Evolutionary conservation across 495 filamentous ascomycete species (phyloP).

Genomic region (Hypoxylon fuscum): DNA sequence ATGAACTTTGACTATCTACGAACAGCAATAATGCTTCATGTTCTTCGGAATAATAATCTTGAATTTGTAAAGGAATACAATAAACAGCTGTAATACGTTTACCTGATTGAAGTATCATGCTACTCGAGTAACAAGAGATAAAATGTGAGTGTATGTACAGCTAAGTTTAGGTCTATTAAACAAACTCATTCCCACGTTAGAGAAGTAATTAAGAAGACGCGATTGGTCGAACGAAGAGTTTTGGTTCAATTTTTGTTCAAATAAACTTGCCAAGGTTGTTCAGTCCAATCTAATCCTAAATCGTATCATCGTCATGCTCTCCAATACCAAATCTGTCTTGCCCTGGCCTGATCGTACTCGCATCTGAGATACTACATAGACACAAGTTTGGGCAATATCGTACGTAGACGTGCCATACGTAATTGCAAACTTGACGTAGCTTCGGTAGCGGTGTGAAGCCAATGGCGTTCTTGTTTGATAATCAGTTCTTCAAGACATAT

Average conservation of each 20-base stretch:
- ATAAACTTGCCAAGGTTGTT: conserved; percentile 24
- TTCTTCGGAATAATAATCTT: too few relatives aligned
- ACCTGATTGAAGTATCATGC: too few relatives aligned
- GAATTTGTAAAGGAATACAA: too few relatives aligned
- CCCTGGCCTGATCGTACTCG: conserved; percentile 17
- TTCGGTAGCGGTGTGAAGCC: conserved; percentile 29
- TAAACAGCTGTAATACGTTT: too few relatives aligned
- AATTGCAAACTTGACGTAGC: conserved; percentile 17
- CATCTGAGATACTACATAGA: not conserved
- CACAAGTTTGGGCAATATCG: conserved; percentile 2
- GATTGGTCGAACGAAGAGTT: too few relatives aligned
- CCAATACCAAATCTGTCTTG: not conserved
- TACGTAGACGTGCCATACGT: conserved; percentile 10
- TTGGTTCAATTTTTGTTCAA: conserved; percentile 3
- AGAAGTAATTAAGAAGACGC: too few relatives aligned
- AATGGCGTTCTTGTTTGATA: conserved; percentile 14
- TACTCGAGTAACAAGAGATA: too few relatives aligned
- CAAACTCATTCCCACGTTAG: too few relatives aligned
- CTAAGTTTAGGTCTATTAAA: too few relatives aligned
- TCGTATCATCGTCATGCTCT: conserved; percentile 39
- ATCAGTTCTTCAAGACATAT: not conserved
- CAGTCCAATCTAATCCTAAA: conserved; percentile 32
- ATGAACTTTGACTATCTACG: too few relatives aligned
- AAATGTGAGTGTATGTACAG: too few relatives aligned
- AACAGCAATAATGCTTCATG: too few relatives aligned